These are phyloP conservation scores for Colletotrichum liriopes DNA, from an alignment of 2,329 filamentous ascomycete genomes.

Conservation along the genomic window DNA sequence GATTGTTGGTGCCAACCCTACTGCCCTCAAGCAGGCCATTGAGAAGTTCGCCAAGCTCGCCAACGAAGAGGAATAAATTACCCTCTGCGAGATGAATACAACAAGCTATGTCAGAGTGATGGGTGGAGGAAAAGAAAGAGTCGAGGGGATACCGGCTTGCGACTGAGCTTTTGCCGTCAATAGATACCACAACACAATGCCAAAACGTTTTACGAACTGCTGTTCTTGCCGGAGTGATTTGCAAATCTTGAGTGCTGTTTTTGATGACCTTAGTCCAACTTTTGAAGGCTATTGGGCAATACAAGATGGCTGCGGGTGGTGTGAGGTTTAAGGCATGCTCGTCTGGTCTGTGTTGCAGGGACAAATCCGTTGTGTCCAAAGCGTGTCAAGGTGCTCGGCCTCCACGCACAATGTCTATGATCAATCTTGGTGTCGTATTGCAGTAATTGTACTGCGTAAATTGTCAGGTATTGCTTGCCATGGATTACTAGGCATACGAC, in stretches of 20 bases:
- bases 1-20: conserved; percentile 86
- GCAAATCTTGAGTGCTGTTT: not conserved
- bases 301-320: not conserved
- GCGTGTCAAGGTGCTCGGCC: not conserved
- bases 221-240: not conserved
- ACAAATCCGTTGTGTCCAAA: not conserved
- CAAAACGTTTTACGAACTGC: not conserved
- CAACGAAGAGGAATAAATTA: not conserved
- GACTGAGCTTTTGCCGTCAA: not conserved
- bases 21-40: conserved; percentile 69
- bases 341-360: not conserved
- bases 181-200: conserved; percentile 32
- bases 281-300: not conserved
- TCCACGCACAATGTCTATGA: not conserved
- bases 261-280: no score
- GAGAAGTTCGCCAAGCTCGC: conserved; percentile 43
- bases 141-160: not conserved
- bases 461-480: not conserved
- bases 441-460: no score
- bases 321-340: not conserved
- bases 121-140: not conserved
- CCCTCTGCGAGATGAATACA: not conserved
- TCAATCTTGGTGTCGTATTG: not conserved
- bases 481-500: not conserved
- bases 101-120: not conserved